phyloP scores from a whole-genome alignment of 192 early-diverging fungal species.

The Entophlyctis luteolus region DNA sequence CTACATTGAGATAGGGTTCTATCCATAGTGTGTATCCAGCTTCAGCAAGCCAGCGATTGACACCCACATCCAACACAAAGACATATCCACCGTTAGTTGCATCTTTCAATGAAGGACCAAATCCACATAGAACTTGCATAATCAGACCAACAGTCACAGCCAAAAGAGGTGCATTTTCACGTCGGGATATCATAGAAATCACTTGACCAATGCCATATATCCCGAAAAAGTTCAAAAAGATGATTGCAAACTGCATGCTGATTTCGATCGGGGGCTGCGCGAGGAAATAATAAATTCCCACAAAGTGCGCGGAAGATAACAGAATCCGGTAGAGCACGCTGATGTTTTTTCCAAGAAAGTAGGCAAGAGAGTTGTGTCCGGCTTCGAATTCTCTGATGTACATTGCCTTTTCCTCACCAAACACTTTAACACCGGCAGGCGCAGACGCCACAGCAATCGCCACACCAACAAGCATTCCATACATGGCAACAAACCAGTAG shows the following conservation, averaged over 20 bases:
- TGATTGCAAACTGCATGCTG: constrained; percentile 18
- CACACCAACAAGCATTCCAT: constrained; percentile 33
- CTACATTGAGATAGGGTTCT: constrained; percentile 8
- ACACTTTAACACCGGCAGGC: constrained; percentile 48
- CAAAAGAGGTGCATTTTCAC: constrained; percentile 32
- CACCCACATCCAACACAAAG: constrained; percentile 29
- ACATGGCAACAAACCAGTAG: constrained; percentile 22
- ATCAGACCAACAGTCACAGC: constrained; percentile 30
- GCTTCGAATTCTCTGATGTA: constrained; percentile 46
- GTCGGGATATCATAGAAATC: constrained; percentile 30
- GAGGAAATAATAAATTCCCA: constrained; percentile 23
- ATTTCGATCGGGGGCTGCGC: constrained; percentile 21
- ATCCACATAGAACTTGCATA: constrained; percentile 29
- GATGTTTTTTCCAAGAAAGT: constrained; percentile 35
- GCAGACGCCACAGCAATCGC: constrained; percentile 36
- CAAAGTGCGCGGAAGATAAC: constrained; percentile 32
- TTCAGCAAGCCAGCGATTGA: constrained; percentile 34
- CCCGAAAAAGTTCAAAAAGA: constrained; percentile 37
- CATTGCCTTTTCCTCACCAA: constrained; percentile 44
- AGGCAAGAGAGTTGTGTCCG: constrained; percentile 31
- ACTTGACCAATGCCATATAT: constrained; percentile 24
- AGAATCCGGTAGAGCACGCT: constrained; percentile 26
- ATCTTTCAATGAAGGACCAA: constrained; percentile 24
- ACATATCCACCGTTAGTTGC: constrained; percentile 18
- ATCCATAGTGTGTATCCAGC: constrained; percentile 23